These are phyloP conservation scores for Paramarasmius palmivorus DNA, from an alignment of 1,284 basidiomycete genomes.

Conservation along the genomic window DNA sequence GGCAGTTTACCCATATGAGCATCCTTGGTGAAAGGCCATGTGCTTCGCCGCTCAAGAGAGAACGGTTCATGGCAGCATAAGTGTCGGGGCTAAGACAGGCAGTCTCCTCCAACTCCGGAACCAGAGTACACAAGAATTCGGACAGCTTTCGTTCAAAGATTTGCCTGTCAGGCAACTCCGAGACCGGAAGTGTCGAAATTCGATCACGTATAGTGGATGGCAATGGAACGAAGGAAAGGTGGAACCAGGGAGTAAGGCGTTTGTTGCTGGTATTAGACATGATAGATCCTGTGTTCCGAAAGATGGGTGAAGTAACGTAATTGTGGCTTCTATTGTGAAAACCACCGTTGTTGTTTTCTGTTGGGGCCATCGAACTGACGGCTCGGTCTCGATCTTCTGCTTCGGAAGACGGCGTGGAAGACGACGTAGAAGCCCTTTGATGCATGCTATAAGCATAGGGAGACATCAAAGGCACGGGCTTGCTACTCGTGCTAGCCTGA, in stretches of 20 bases:
- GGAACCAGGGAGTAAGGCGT: constrained; percentile 53
- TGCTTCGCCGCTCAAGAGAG: constrained; percentile 41
- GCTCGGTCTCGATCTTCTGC: too few species aligned
- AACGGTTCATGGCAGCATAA: constrained; percentile 53
- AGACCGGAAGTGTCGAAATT: constrained; percentile 47
- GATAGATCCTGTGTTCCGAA: not conserved
- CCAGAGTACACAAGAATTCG: constrained; percentile 52
- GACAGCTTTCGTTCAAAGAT: constrained; percentile 51
- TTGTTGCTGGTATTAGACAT: not conserved
- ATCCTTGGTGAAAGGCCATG: constrained; percentile 46
- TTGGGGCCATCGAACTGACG: too few species aligned
- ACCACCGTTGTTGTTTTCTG: too few species aligned
- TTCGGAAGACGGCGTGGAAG: too few species aligned
- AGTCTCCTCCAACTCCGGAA: constrained; percentile 58
- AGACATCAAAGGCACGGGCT: too few species aligned
- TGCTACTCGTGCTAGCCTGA: too few species aligned
- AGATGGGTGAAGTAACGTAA: not conserved
- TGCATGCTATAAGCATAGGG: too few species aligned
- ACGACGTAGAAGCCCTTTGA: too few species aligned
- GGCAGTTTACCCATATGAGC: constrained; percentile 55
- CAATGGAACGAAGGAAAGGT: constrained; percentile 58
- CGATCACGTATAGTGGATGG: constrained; percentile 50
- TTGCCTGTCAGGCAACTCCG: constrained; percentile 60
- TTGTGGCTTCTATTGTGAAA: not conserved
- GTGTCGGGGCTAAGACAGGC: constrained; percentile 54